Base-by-base conservation (phyloP, 768 basidiomycete species). In the Lactarius hatsudake region DNA sequence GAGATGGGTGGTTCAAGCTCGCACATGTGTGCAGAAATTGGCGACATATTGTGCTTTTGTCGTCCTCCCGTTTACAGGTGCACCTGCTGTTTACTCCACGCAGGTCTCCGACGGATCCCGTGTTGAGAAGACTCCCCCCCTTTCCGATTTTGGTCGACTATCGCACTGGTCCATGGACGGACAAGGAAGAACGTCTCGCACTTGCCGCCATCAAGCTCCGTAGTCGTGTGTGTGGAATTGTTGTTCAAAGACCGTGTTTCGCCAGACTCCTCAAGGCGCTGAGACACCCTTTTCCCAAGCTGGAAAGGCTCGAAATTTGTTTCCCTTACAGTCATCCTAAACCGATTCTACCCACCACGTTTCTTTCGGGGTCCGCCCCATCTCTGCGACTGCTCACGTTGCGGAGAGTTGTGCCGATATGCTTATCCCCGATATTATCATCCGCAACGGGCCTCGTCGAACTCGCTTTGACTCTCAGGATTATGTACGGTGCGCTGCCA, bases 121-220 rank as follows among this genome's bases (percentile, higher is more conserved):
- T 56, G 23, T 36, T 66, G 8, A 38, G 15, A 17, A 5, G 1
- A 30, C 55, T 34, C 9, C 42, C 43, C 34, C 45, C 0, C 8
- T 26, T 62, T 10, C 61, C 61, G 9, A 62, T 66, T 34, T 2
- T 40, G 13, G 48, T 66, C 36, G n/a, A 66, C 8, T 51, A 66
- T n/a, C 18, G 30, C 20, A 10, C 8, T 34, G 34, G 34, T 17
- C 4, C 5, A 0, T 45, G 1, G 23, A 56, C n/a, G 1, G 13
- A 18, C n/a, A 60, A 17, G 3, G 40, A 40, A 5, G 40, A 40
- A 5, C 4, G 32, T 12, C 38, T 28, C 23, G 36, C 56, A 23
- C 7, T 30, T 30, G 30, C 30, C 2, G 59, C 53, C n/a, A 28
- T 65, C 2, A 20, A 12, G 20, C 18, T 51, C 7, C 26, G 28